Conservation (phyloP, 2,329 filamentous ascomycete species). For the Thielaviopsis euricoi region DNA sequence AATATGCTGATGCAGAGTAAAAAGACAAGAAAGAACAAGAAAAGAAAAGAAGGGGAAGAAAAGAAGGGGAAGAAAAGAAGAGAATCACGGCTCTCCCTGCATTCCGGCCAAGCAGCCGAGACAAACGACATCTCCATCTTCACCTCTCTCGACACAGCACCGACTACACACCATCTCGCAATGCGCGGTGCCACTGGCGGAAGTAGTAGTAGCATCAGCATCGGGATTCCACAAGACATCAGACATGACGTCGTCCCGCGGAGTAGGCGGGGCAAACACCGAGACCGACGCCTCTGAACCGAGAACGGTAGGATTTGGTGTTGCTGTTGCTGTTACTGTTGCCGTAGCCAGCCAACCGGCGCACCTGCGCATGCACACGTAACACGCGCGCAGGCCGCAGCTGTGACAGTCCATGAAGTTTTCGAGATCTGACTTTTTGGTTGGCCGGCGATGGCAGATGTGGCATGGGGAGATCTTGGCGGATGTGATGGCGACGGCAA, state of each 20-base stretch:
- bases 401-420: conserved; percentile 47
- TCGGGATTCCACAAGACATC: conserved; percentile 21
- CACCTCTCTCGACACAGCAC: conserved; percentile 50
- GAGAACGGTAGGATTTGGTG: conserved; percentile 20
- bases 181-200: conserved; percentile 21
- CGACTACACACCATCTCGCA: conserved; percentile 44
- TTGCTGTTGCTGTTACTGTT: conserved; percentile 24
- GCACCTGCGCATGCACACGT: conserved; percentile 51
- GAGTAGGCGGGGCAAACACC: conserved; percentile 14
- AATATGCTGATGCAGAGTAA: background rate
- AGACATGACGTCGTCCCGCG: conserved; percentile 23
- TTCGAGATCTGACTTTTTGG: conserved; percentile 47
- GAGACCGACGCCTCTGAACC: too few species aligned
- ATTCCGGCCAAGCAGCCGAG: conserved; percentile 37
- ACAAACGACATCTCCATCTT: conserved; percentile 49
- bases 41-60: background rate
- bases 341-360: conserved; percentile 25
- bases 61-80: background rate
- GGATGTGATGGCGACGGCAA: conserved; percentile 12
- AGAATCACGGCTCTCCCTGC: background rate
- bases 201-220: background rate
- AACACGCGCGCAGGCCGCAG: conserved; percentile 47
- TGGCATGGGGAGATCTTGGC: conserved; percentile 39
- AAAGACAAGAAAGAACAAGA: background rate
- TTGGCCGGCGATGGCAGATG: conserved; percentile 50